phyloP scores from a whole-genome alignment of 495 filamentous ascomycete species.

The Daldinia bambusicola region DNA sequence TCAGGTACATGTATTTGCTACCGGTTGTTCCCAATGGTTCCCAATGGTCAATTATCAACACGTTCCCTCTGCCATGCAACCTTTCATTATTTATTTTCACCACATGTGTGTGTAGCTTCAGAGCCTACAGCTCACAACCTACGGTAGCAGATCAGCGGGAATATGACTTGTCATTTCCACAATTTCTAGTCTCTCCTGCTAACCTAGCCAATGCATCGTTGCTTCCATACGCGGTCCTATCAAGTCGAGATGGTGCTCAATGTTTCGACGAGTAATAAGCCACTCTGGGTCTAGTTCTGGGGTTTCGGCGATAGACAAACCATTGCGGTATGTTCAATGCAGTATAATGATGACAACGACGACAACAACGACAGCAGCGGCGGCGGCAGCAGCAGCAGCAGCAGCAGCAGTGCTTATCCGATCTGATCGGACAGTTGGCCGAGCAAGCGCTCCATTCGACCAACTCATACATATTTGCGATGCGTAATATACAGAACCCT shows the following conservation, averaged over 20 bases:
- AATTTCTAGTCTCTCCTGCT: background rate
- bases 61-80: conserved; percentile 6
- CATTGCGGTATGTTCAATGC: background rate
- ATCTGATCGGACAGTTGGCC: background rate
- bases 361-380: no score
- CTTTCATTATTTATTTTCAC: background rate
- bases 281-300: background rate
- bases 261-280: background rate
- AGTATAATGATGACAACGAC: background rate
- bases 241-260: background rate
- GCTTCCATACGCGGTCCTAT: background rate
- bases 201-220: conserved; percentile 5
- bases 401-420: background rate
- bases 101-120: background rate
- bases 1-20: no score
- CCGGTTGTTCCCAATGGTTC: no score
- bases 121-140: background rate
- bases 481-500: background rate
- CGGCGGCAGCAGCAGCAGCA: no score
- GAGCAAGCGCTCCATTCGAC: background rate
- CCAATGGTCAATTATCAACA: background rate
- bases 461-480: conserved; percentile 5
- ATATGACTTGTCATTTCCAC: conserved; percentile 34
- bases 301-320: background rate
- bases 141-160: conserved; percentile 13